Percentiles rank a stretch among this genome's conserved stretches.
Evolutionary conservation across 2,329 filamentous ascomycete species (phyloP).

Genomic region (Cryphonectria nitschkei): DNA sequence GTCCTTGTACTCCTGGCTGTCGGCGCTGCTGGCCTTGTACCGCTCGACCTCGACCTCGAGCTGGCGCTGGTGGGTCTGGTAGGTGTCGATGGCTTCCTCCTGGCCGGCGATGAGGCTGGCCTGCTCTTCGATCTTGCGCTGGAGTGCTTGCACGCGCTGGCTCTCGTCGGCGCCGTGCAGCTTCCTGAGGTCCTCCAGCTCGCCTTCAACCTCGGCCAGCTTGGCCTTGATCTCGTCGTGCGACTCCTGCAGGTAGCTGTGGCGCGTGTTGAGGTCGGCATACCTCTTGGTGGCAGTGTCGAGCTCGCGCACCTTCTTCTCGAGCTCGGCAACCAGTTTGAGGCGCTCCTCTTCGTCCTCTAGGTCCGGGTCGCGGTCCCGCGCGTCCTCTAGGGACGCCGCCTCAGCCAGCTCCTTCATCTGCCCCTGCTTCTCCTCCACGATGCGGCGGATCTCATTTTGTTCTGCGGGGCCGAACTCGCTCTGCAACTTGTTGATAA

Average conservation of each 20-base stretch:
- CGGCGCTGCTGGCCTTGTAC: conserved; percentile 51
- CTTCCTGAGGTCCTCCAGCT: conserved; percentile 54
- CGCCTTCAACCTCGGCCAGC: conserved; percentile 60
- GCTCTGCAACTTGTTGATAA: conserved; percentile 39
- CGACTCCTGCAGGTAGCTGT: conserved; percentile 63
- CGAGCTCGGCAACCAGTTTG: conserved; percentile 49
- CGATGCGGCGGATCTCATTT: conserved; percentile 51
- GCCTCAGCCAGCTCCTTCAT: conserved; percentile 40
- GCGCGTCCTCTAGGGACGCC: conserved; percentile 31
- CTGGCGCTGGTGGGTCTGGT: conserved; percentile 49
- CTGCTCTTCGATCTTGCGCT: conserved; percentile 65
- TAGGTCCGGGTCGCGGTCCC: conserved; percentile 55
- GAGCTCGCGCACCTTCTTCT: conserved; percentile 35
- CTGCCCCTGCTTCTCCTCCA: conserved; percentile 50
- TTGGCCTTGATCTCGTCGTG: conserved; percentile 69
- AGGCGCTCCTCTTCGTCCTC: conserved; percentile 61
- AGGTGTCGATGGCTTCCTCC: conserved; percentile 66
- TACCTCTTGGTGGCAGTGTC: conserved; percentile 59
- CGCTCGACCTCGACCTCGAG: conserved; percentile 53
- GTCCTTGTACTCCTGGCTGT: conserved; percentile 58
- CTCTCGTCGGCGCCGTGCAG: conserved; percentile 56
- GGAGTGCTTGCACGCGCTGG: conserved; percentile 56
- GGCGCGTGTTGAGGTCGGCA: conserved; percentile 61
- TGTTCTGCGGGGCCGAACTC: conserved; percentile 43
- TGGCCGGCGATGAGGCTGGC: conserved; percentile 73